Conservation (phyloP, 768 basidiomycete species). For the Bullera alba region DNA sequence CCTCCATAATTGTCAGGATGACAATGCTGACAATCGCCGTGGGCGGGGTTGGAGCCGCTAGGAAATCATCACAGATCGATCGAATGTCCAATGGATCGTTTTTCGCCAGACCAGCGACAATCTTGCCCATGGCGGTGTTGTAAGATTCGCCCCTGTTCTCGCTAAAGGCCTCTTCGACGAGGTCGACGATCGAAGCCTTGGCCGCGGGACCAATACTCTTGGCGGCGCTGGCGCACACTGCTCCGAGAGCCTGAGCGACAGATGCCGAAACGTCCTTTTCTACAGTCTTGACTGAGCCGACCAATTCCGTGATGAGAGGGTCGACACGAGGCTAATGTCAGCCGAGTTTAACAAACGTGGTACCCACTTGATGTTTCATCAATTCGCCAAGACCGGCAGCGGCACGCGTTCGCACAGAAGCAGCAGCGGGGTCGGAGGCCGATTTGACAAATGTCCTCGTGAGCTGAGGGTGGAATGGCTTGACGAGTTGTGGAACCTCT, state of each 20-base stretch:
- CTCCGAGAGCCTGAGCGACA: constrained; percentile 66
- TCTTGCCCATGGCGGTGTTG: constrained; percentile 56
- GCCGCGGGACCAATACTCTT: constrained; percentile 71
- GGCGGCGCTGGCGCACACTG: constrained; percentile 64
- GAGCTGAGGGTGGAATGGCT: constrained; percentile 96
- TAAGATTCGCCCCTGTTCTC: constrained; percentile 57
- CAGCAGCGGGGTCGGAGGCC: constrained; percentile 68
- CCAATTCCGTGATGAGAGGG: constrained; percentile 84
- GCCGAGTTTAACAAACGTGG: background rate
- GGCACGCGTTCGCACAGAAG: constrained; percentile 71
- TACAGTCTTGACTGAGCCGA: constrained; percentile 46
- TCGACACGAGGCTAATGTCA: constrained; percentile 66
- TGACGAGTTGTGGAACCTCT: constrained; percentile 78
- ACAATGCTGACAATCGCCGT: constrained; percentile 48
- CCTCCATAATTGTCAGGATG: constrained; percentile 44
- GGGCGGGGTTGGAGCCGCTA: constrained; percentile 62
- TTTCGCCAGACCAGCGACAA: constrained; percentile 59
- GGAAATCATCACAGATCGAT: constrained; percentile 58
- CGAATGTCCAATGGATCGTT: constrained; percentile 59
- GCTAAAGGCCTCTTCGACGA: constrained; percentile 67
- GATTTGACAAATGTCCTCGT: constrained; percentile 96
- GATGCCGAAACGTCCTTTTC: constrained; percentile 70
- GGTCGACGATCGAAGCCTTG: constrained; percentile 63
- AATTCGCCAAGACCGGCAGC: constrained; percentile 77
- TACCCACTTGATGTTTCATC: constrained; percentile 60